Base-by-base conservation (phyloP, 148 eudicot species). In the Limonium bicolor region DNA sequence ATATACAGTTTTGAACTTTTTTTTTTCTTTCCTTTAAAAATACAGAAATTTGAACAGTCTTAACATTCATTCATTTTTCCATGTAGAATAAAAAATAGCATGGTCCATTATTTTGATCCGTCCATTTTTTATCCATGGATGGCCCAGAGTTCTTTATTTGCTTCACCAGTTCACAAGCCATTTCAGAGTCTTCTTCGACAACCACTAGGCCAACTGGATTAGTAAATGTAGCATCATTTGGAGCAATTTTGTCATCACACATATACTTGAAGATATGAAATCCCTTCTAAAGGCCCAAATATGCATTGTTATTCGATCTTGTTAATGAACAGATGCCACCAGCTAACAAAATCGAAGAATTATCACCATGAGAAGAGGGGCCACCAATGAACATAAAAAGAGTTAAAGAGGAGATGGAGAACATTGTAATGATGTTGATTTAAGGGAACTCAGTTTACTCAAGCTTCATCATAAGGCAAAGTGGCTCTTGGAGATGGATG, bases 161-260 rank as follows among this genome's bases (percentile, higher is more conserved):
- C 60, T 72, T 79, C 34, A 88, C 74, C 50, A 84, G 64, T 28
- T 72, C 75, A 67, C 83, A 84, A 25, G 94, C 97, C 94, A 74
- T 56, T 48, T 70, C 67, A 1, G 97, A 92, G 58, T 84, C 92
- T 35, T 80, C 38, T 77, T 84, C n/a, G 2, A 54, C 63, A n/a
- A 65, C 72, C 1, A 92, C 97, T 53, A 88, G 65, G 48, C 97
- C 72, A 20, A 94, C 94, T 34, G 64, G 54, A 59, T 71, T 88
- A n/a, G 97, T 88, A 54, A 80, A 88, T 0, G 97, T 80, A 15
- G 94, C 86, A 68, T 88, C 97, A 42, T 83, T 80, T 2, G 97
- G 94, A 12, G 35, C 64, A 58, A 88, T 65, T n/a, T 54, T 62
- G 36, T 71, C 71, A 29, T 50, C 10, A 42, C 67, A 68, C 97